These are phyloP conservation scores for Viola odorata DNA, from an alignment of 345 rosid genomes.

Conservation along the genomic window DNA sequence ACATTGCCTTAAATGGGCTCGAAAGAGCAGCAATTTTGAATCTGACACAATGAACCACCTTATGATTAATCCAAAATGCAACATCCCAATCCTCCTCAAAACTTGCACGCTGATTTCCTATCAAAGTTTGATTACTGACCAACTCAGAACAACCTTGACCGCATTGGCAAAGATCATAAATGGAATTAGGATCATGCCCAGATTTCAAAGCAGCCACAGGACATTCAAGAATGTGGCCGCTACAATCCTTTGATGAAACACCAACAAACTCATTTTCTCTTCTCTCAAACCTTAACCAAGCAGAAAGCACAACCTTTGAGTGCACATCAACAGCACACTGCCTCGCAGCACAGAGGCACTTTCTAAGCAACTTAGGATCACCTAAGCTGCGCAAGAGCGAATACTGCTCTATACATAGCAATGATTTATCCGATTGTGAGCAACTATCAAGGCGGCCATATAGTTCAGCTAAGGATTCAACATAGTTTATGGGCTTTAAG, in stretches of 20 bases:
- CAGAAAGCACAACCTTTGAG: slow-evolving; percentile 67
- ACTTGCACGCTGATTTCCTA: slow-evolving; percentile 27
- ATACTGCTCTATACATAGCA: slow-evolving; percentile 60
- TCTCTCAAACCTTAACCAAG: slow-evolving; percentile 84
- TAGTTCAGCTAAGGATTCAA: slow-evolving; percentile 57
- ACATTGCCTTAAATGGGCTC: slow-evolving; percentile 64
- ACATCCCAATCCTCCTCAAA: slow-evolving; percentile 42
- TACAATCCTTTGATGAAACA: slow-evolving; percentile 47
- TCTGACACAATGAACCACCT: slow-evolving; percentile 52
- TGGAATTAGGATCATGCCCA: slow-evolving; percentile 40
- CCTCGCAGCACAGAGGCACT: slow-evolving; percentile 64
- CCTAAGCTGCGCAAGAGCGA: slow-evolving; percentile 51
- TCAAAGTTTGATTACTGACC: slow-evolving; percentile 5
- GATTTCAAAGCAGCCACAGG: slow-evolving; percentile 44
- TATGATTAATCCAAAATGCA: slow-evolving; percentile 47
- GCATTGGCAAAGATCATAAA: slow-evolving; percentile 42
- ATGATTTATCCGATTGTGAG: slow-evolving; percentile 32
- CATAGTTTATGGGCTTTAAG: slow-evolving; percentile 58
- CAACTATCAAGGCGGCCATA: slow-evolving; percentile 51
- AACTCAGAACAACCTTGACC: slow-evolving; percentile 11
- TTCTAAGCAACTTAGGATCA: slow-evolving; percentile 73
- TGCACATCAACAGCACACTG: slow-evolving; percentile 60
- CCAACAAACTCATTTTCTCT: slow-evolving; percentile 66
- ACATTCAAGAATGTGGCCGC: slow-evolving; percentile 53
- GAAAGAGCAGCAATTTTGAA: slow-evolving; percentile 69